Evolutionary conservation across 768 basidiomycete genomes (phyloP).

Genomic region (Boletus pseudopeckii): DNA sequence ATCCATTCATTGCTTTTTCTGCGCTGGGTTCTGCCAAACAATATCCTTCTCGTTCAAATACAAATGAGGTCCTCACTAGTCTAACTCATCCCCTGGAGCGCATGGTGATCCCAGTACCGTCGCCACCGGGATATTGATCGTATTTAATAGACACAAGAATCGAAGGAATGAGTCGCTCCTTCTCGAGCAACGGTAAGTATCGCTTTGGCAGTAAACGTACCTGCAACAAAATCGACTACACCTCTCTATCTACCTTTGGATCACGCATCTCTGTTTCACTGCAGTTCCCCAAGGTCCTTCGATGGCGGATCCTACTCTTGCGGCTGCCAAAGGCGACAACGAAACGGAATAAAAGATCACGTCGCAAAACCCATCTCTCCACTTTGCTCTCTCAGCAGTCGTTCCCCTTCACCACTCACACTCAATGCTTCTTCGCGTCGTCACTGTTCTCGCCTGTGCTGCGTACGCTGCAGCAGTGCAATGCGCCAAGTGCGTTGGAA

Average conservation of each 20-base stretch:
- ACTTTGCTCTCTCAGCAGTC: not conserved
- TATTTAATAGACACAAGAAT: not conserved
- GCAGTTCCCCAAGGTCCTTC: not conserved
- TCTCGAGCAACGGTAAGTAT: too few species aligned
- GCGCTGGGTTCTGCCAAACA: not conserved
- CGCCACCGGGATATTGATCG: not conserved
- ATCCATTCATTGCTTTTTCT: not conserved
- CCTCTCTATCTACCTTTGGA: not conserved
- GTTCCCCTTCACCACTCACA: not conserved
- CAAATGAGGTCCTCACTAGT: too few species aligned
- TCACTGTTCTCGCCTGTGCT: not conserved
- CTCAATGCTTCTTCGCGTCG: not conserved
- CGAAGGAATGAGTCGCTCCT: not conserved
- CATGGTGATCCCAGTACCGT: not conserved
- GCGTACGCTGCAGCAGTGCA: not conserved
- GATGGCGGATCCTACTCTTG: not conserved
- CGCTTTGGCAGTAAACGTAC: not conserved
- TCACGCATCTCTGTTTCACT: not conserved
- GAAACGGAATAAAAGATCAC: not conserved
- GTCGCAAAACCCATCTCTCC: too few species aligned
- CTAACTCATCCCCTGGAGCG: too few species aligned
- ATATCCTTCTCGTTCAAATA: not conserved
- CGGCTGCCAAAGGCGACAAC: not conserved
- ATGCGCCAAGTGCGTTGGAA: not conserved
- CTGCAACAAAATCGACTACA: not conserved